Evolutionary conservation across 805 yeast species (phyloP), one percentile per base, ranked within the genome.

Genomic region (Saccharomycopsis capsularis): DNA sequence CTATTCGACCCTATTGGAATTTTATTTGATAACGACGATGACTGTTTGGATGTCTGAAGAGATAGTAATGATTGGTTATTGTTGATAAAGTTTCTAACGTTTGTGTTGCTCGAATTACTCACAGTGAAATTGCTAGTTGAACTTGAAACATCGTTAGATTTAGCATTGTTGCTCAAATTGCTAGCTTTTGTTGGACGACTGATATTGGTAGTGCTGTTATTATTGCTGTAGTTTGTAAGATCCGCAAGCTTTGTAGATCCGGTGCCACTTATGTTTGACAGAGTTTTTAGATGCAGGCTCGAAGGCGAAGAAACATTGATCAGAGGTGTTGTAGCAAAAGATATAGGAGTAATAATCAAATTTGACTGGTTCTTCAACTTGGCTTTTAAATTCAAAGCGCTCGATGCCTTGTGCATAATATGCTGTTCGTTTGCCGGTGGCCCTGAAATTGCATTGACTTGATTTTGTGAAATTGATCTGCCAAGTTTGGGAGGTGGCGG

Each of bases 281-380:
- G 32, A 27, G 32, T 13, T 27, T 27, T 27, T 7, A 27, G 32
- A 13, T 27, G 32, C n/a, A n/a, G n/a, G 13, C 32, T 7, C 7
- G 32, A 27, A 27, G 32, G 13, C n/a, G 13, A 11, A 9, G 38
- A 18, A 6, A 11, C 7, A 19, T 18, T 25, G 15, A 25, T 16
- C 9, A 36, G 24, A 4, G 48, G 48, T 3, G 48, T 44, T 5
- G 48, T 44, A 19, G 48, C 48, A 21, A 35, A 44, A n/a, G 48
- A 44, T 4, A 44, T 21, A 9, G 48, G 48, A 13, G 18, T 44
- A 7, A 44, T 43, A n/a, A n/a, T n/a, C n/a, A n/a, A n/a, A n/a
- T n/a, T n/a, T n/a, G n/a, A n/a, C n/a, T n/a, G n/a, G n/a, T n/a
- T n/a, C n/a, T n/a, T n/a, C n/a, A n/a, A n/a, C 21, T 16, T n/a